These are phyloP conservation scores for Ceratobasidium sp. DNA, from an alignment of 1,284 basidiomycete genomes.

Conservation along the genomic window DNA sequence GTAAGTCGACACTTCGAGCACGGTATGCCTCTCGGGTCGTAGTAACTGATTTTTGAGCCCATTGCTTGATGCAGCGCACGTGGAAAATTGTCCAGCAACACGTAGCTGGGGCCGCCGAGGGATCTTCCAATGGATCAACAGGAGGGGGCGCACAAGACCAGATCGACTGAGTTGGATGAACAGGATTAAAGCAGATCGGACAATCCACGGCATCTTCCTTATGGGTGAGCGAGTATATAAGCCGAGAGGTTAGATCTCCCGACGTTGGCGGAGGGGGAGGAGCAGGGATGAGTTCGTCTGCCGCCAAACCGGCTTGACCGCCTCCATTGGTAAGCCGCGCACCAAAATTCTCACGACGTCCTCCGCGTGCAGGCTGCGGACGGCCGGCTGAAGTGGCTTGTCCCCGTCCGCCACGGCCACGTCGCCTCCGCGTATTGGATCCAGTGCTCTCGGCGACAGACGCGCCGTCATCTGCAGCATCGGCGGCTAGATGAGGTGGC, in stretches of 20 bases:
- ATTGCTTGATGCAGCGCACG: conserved; percentile 81
- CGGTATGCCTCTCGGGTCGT: conserved; percentile 81
- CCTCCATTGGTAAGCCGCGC: conserved; percentile 33
- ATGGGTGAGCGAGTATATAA: conserved; percentile 70
- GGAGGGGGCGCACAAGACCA: conserved; percentile 82
- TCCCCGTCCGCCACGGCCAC: conserved; percentile 19
- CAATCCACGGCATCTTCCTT: conserved; percentile 69
- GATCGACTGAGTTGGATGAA: conserved; percentile 78
- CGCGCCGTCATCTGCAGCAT: conserved; percentile 21
- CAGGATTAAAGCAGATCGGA: conserved; percentile 81
- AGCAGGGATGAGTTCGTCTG: neutral
- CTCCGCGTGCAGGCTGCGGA: conserved; percentile 14
- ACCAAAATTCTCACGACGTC: conserved; percentile 43
- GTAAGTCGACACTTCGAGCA: conserved; percentile 75
- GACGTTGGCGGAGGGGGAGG: conserved; percentile 31
- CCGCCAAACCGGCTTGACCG: neutral
- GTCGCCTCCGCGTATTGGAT: conserved; percentile 13
- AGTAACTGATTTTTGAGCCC: conserved; percentile 75
- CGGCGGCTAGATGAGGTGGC: conserved; percentile 31
- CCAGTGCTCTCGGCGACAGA: conserved; percentile 39
- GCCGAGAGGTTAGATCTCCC: conserved; percentile 74
- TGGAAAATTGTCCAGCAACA: conserved; percentile 91
- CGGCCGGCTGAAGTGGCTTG: conserved; percentile 2
- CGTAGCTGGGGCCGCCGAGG: conserved; percentile 59
- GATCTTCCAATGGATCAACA: conserved; percentile 54